These are phyloP conservation scores for Dendrocalamus sinicus DNA, from an alignment of 176 grass and related monocot species.

Conservation along the genomic window DNA sequence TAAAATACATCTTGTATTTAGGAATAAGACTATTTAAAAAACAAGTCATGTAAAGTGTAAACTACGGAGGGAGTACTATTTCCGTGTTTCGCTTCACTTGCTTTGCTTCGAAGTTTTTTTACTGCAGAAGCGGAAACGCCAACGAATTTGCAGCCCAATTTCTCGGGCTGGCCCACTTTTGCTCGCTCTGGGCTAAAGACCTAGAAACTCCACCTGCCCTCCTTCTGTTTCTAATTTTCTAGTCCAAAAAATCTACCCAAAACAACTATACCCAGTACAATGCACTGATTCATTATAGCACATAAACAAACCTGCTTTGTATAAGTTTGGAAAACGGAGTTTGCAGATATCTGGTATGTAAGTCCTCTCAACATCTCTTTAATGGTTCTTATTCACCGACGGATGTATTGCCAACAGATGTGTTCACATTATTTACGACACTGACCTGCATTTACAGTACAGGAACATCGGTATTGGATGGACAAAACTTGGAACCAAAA, in stretches of 20 bases:
- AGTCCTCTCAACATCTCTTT: constrained; percentile 91
- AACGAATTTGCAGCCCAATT: neutral
- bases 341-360: constrained; percentile 95
- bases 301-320: constrained; percentile 75
- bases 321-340: constrained; percentile 99
- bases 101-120: too few relatives aligned
- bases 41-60: too few relatives aligned
- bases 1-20: too few relatives aligned
- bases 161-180: neutral
- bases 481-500: constrained; percentile 30
- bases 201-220: neutral
- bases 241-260: neutral
- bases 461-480: constrained; percentile 35
- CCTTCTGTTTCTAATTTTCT: neutral
- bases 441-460: constrained; percentile 59
- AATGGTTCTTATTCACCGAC: constrained; percentile 90
- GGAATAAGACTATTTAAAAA: too few relatives aligned
- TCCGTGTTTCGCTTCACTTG: too few relatives aligned
- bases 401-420: constrained; percentile 85
- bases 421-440: constrained; percentile 91
- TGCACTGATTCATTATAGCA: constrained; percentile 2
- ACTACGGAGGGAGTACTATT: too few relatives aligned
- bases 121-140: neutral
- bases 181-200: neutral
- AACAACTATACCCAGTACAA: neutral